These are phyloP conservation scores for Turritis glabra DNA, from an alignment of 345 rosid species.

Conservation along the genomic window DNA sequence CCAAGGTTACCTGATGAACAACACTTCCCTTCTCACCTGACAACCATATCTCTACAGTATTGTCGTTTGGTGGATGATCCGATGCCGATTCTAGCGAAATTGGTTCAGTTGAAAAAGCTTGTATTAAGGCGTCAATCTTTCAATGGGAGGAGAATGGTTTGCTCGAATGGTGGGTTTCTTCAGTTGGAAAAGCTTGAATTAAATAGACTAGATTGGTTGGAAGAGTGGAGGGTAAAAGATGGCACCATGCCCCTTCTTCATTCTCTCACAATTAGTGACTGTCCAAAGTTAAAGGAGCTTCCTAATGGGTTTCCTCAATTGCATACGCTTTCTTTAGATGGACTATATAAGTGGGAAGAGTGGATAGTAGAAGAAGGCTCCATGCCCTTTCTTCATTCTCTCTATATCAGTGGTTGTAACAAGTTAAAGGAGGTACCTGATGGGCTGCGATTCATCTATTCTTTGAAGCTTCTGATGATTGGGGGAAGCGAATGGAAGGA, in stretches of 20 bases:
- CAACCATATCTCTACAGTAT: constrained; percentile 7
- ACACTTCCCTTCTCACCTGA: constrained; percentile 35
- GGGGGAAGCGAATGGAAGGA: constrained; percentile 31
- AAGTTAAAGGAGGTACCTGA: constrained; percentile 29
- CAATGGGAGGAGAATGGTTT: background rate
- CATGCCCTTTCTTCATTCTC: background rate
- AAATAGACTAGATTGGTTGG: too few species aligned
- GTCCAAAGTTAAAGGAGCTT: too few species aligned
- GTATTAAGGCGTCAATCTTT: background rate
- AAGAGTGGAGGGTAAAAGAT: too few species aligned
- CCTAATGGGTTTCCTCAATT: background rate
- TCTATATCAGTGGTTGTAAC: rapidly evolving
- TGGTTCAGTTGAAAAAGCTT: constrained; percentile 22
- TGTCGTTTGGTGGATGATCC: constrained; percentile 40
- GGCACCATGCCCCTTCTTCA: too few species aligned
- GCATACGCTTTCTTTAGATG: background rate
- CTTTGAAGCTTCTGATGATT: constrained; percentile 4
- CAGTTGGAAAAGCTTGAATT: too few species aligned
- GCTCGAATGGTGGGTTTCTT: background rate
- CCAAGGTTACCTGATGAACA: constrained; percentile 23
- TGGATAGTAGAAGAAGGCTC: background rate
- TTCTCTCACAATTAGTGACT: too few species aligned
- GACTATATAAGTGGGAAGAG: background rate
- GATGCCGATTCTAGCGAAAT: constrained; percentile 44
- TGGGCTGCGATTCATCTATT: constrained; percentile 1